Conservation (phyloP, 768 basidiomycete species). For the Termitomyces sp. region DNA sequence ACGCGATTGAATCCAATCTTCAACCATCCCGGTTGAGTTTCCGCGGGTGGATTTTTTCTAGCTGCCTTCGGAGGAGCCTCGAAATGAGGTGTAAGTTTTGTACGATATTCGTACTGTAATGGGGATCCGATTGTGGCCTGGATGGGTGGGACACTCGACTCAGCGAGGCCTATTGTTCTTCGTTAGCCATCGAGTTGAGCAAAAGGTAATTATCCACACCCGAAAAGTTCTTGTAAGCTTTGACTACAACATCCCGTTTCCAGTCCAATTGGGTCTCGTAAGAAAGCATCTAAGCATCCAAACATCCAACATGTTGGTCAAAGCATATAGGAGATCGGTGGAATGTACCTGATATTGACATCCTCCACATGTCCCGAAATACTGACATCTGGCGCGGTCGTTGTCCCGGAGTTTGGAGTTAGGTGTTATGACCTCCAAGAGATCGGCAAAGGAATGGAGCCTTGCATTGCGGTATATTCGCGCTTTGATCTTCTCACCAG, state of each 20-base stretch:
- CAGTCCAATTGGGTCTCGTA: conserved; percentile 83
- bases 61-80: conserved; percentile 60
- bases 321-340: not conserved
- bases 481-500: conserved; percentile 75
- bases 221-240: conserved; percentile 81
- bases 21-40: conserved; percentile 58
- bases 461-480: conserved; percentile 69
- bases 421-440: conserved; percentile 60
- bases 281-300: conserved; percentile 64
- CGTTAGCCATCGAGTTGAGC: not conserved
- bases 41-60: conserved; percentile 19
- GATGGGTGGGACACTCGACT: conserved; percentile 58
- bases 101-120: conserved; percentile 87
- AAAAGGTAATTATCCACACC: conserved; percentile 22
- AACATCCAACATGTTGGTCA: not conserved
- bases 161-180: conserved; percentile 44
- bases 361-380: conserved; percentile 87
- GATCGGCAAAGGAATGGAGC: conserved; percentile 73
- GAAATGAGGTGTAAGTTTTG: conserved; percentile 97
- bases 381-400: conserved; percentile 67
- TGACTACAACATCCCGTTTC: conserved; percentile 82
- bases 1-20: conserved; percentile 88
- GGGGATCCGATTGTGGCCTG: conserved; percentile 82
- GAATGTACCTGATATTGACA: conserved; percentile 85
- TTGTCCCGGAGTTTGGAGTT: conserved; percentile 66